Evolutionary conservation across 441 rosid species (phyloP), one percentile per base, ranked within the genome.

Genomic region (Adansonia gregorii): DNA sequence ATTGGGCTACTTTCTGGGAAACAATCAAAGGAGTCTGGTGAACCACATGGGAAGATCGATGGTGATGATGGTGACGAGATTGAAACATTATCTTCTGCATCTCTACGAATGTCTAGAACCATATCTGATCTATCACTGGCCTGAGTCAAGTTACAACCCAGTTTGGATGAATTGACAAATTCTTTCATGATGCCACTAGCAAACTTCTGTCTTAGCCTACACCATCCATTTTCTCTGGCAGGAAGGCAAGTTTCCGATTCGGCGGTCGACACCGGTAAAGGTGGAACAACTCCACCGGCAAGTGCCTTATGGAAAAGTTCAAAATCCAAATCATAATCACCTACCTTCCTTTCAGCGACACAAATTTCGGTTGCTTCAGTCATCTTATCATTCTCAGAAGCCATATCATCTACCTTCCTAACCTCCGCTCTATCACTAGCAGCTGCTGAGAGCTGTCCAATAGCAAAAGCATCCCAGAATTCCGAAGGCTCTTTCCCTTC

Each of bases 211-310:
- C 87, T 79, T 22, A 84, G 84, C 76, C 82, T 85, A 55, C 89
- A 81, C 97, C 97, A 92, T 22, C 91, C 91, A 67, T 78, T 85
- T 81, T 92, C 92, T 77, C 92, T 85, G 2, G 93, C 88, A 11
- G 97, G 92, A n/a, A 89, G 89, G 84, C 91, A 80, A 19, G 93
- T 92, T 85, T 89, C 97, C 10, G 85, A 83, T 71, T 78, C 90
- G 14, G 83, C 22, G 58, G 76, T 83, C 4, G 92, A 87, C 35
- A 83, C 79, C 0, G 92, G 81, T 79, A 84, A 86, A 35, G 91
- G 89, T 2, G 94, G 94, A 83, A 92, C 92, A 52, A 90, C 87
- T 24, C 97, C 97, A 54, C 94, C 94, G 72, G 83, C 81, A 55
- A 90, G 84, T 35, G 94, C 97, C 83, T 90, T 88, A 6, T 82